Evolutionary conservation across 1,284 basidiomycete species (phyloP), one percentile per base, ranked within the genome.

Genomic region (Hemileia vastatrix): DNA sequence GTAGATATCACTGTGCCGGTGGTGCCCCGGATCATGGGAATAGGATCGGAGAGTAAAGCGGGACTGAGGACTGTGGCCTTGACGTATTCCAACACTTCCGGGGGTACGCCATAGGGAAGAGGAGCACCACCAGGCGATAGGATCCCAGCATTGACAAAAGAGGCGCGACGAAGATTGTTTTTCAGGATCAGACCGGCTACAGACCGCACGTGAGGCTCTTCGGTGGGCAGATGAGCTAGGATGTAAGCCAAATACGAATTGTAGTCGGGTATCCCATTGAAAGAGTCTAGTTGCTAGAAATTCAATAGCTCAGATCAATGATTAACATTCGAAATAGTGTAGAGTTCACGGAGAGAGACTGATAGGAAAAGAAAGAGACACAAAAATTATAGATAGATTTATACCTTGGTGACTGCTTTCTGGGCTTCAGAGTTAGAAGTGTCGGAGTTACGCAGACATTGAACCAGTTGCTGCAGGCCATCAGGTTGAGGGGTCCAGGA

Each of bases 151-250:
- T 60, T 52, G 31, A 68, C 33, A 43, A 59, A 60, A 24, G 65
- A 55, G 1, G 50, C 54, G 53, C 71, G 67, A 65, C 71, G 74
- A 59, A 81, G 72, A 71, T 94, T 90, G 78, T 97, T 98, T 83
- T 98, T 98, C 77, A 98, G 84, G 36, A 98, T 82, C 71, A 97
- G 88, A 59, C 94, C 95, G 32, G 95, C 93, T 77, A 97, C 92
- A 64, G 90, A 89, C 63, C 94, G 84, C 74, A 94, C 90, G 49
- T 87, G 86, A 71, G 90, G 87, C 69, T 92, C 87, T 77, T 97
- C 91, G 66, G 84, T 81, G 1, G 85, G 81, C 80, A 90, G 78
- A 51, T 83, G 82, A 54, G 88, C 86, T 71, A 95, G 83, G 78
- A 97, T 91, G 77, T 94, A 90, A 49, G 88, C 88, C 65, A 98